phyloP scores from a whole-genome alignment of 2,329 filamentous ascomycete genomes.

The Sclerotinia spermophila region DNA sequence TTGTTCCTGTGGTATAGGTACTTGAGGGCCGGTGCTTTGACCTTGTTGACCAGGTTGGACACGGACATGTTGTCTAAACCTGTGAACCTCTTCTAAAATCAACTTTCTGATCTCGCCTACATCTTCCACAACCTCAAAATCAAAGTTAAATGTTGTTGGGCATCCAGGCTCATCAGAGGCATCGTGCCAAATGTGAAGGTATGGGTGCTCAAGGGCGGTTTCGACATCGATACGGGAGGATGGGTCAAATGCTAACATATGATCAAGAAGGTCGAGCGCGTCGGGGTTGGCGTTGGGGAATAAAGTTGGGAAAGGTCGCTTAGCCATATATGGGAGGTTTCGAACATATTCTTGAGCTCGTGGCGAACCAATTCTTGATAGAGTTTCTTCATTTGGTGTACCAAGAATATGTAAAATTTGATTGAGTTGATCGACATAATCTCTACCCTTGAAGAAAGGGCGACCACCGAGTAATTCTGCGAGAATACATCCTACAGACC shows the following conservation, averaged over 20 bases:
- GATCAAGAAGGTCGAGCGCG: constrained; percentile 89
- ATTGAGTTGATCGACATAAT: constrained; percentile 99
- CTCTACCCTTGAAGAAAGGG: constrained; percentile 98
- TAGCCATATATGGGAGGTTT: constrained; percentile 91
- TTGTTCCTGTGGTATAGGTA: constrained; percentile 37
- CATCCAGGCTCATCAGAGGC: constrained; percentile 92
- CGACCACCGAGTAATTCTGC: constrained; percentile 93
- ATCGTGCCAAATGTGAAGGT: constrained; percentile 95
- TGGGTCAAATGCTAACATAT: constrained; percentile 96
- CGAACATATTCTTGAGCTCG: constrained; percentile 97
- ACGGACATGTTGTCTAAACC: constrained; percentile 63
- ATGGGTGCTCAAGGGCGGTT: constrained; percentile 91
- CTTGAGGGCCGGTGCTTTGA: constrained; percentile 29
- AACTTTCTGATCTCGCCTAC: constrained; percentile 93
- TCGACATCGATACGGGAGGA: constrained; percentile 91
- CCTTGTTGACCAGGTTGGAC: constrained; percentile 37
- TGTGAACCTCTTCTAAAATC: constrained; percentile 91
- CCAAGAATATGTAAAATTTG: constrained; percentile 98
- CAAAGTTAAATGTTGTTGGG: constrained; percentile 94
- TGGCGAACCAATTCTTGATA: constrained; percentile 88
- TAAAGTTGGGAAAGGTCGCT: constrained; percentile 81
- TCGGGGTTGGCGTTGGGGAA: constrained; percentile 96
- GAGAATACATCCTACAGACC: constrained; percentile 97
- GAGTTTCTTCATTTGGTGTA: constrained; percentile 91
- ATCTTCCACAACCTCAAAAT: constrained; percentile 96